Base-by-base conservation (phyloP, 768 basidiomycete species). In the Brasilioporus rufonigricans region DNA sequence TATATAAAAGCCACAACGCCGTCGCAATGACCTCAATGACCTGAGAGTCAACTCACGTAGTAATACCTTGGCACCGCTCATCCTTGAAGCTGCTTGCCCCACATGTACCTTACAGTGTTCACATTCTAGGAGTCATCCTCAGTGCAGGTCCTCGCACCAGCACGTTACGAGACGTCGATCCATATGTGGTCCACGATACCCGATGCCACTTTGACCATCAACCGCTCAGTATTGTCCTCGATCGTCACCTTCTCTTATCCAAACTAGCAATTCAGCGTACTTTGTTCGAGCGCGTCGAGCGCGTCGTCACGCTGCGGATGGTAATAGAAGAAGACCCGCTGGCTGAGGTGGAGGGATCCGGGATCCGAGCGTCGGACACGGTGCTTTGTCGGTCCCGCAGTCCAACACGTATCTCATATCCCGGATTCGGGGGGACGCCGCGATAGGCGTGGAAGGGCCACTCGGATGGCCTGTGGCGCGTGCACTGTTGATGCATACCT, bases 161-260 rank as follows among this genome's bases (percentile, higher is more conserved):
- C 36, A 55, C 49, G 3, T 27, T 61, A n/a, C 59, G 19, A 44
- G 43, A 41, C n/a, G 19, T 58, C 3, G 53, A 68, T 29, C 32
- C 57, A 47, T 56, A 52, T 63, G 35, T 63, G 66, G 65, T 64
- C 65, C 4, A 62, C 65, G 24, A 31, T 48, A 44, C 62, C 53
- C 1, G 26, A 44, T 29, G n/a, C 40, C 35, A 44, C 32, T 36
- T 32, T 41, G 4, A 39, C 26, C 41, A 38, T 40, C 16, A 6
- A 48, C 18, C 23, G 18, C n/a, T 44, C 59, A 5, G 24, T 12
- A 23, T 41, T 61, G 27, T 67, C 62, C 53, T 69, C 69, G 10
- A 44, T 66, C 24, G 23, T 58, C 21, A 14, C 27, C n/a, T 60
- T 59, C 36, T 64, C 59, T 26, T 54, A 57, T 44, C 2, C 44